Conservation (phyloP, 73 alveolate genomes). For the Durusdinium trenchii region DNA sequence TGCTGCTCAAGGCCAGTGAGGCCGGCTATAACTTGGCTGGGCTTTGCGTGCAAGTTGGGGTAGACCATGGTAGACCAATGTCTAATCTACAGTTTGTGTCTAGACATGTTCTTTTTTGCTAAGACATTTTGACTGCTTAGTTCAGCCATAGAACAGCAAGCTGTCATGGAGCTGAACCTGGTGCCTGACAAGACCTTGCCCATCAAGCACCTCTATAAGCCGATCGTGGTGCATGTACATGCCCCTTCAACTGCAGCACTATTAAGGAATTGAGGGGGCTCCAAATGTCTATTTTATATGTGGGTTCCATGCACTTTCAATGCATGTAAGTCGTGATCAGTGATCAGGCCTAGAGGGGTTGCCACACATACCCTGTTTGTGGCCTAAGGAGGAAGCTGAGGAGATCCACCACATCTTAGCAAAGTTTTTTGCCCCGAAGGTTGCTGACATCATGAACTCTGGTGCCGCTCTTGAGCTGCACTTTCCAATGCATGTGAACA, state of each 20-base stretch:
- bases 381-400: neutral
- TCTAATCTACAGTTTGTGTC: neutral
- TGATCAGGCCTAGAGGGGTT: neutral
- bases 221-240: neutral
- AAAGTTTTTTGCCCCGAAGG: neutral
- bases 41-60: neutral
- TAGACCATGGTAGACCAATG: neutral
- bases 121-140: no score
- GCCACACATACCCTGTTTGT: neutral
- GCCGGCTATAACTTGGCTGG: neutral
- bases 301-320: neutral
- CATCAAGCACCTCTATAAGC: conserved; percentile 14
- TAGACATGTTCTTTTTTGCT: no score
- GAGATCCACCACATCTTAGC: neutral
- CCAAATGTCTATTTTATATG: neutral
- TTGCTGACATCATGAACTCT: neutral
- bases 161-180: no score
- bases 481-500: no score
- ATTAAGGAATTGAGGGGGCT: neutral
- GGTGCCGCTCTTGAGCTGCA: no score
- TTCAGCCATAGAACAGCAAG: no score
- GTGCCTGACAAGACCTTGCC: no score
- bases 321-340: neutral
- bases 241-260: neutral
- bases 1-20: neutral